phyloP scores from a whole-genome alignment of 139 green algal species.

The Chlamydomonas incerta region DNA sequence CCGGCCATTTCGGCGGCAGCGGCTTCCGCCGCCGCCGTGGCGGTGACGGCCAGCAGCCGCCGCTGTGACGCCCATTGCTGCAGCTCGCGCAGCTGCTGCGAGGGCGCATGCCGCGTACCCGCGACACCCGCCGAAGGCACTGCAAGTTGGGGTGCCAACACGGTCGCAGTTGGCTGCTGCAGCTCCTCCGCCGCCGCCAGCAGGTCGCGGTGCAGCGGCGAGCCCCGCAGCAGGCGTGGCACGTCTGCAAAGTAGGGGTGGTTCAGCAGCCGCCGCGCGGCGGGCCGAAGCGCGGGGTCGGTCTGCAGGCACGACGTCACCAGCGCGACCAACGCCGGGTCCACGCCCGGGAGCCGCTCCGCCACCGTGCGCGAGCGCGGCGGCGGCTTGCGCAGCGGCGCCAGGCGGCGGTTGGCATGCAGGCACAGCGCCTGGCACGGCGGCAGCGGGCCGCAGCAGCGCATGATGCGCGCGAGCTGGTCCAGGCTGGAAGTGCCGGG shows the following conservation, averaged over 20 bases:
- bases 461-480: conserved; percentile 78
- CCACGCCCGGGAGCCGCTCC: not conserved
- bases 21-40: no score
- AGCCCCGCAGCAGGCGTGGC: not conserved
- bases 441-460: conserved; percentile 60
- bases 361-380: not conserved
- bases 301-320: conserved; percentile 1
- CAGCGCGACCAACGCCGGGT: not conserved
- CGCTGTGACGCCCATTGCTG: no score
- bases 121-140: no score
- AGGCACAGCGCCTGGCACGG: conserved; percentile 44
- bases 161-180: no score
- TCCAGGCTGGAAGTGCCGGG: conserved; percentile 72
- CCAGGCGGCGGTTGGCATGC: not conserved
- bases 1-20: no score
- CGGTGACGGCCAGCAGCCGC: no score
- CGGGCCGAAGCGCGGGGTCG: conserved; percentile 11
- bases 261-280: not conserved
- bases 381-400: not conserved
- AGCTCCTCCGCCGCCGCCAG: no score
- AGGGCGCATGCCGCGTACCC: no score
- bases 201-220: no score
- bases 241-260: conserved; percentile 26
- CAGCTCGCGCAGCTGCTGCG: no score
- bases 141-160: no score